A percentile compares a stretch with the other conserved stretches of the same genome.
phyloP scores from a whole-genome alignment of 371 early-diverging fungal genomes.

The Rhizopus stolonifer region DNA sequence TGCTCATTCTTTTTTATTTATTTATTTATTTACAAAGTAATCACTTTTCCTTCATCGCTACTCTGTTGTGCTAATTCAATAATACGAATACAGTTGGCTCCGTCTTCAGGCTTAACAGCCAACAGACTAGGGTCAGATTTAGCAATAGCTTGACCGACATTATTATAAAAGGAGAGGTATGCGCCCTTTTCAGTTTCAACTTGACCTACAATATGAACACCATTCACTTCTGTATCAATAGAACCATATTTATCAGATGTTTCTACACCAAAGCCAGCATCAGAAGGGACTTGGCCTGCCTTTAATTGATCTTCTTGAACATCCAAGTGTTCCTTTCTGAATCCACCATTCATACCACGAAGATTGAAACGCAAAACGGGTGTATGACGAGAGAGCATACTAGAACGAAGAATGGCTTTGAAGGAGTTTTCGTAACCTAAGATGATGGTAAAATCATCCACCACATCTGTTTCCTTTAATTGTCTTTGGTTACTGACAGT shows the following conservation, averaged over 20 bases:
- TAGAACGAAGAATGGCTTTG: conserved; percentile 64
- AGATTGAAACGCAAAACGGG: conserved; percentile 68
- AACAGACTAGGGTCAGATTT: conserved; percentile 43
- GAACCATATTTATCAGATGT: conserved; percentile 47
- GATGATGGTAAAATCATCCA: conserved; percentile 66
- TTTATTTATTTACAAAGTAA: conserved; percentile 23
- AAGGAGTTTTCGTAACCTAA: conserved; percentile 60
- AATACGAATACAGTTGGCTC: conserved; percentile 64
- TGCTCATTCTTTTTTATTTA: neutral
- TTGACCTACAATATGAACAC: conserved; percentile 56
- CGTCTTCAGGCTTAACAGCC: conserved; percentile 67
- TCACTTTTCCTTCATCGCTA: conserved; percentile 47
- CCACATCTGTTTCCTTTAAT: conserved; percentile 51
- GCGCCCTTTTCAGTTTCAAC: conserved; percentile 60
- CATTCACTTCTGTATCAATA: conserved; percentile 54
- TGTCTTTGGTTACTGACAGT: conserved; percentile 70
- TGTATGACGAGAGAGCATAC: conserved; percentile 68
- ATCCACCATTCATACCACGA: conserved; percentile 71
- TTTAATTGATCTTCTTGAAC: conserved; percentile 78
- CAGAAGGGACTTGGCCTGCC: conserved; percentile 53
- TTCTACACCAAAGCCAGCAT: conserved; percentile 59
- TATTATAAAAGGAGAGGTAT: conserved; percentile 65
- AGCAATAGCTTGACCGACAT: conserved; percentile 62
- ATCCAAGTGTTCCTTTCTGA: conserved; percentile 67
- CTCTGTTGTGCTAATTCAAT: conserved; percentile 74